These are phyloP conservation scores for Nannochloris sp. DNA, from an alignment of 139 green algal genomes.

Conservation along the genomic window DNA sequence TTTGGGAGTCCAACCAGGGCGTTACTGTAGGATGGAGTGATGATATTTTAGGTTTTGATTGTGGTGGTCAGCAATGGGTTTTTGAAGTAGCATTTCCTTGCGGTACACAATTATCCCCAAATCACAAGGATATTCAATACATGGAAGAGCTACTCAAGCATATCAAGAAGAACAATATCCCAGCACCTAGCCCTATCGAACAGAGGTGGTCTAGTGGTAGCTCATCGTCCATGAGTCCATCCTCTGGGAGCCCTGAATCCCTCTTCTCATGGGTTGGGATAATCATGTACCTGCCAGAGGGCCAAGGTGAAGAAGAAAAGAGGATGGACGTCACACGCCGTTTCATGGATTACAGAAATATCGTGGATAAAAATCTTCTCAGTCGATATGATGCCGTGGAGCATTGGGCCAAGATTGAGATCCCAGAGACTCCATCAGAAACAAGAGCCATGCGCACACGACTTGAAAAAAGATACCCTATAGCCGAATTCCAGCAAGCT, in stretches of 20 bases:
- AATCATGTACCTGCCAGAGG: conserved; percentile 95
- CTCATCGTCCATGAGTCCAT: conserved; percentile 65
- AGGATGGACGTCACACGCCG: conserved; percentile 56
- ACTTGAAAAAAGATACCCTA: conserved; percentile 40
- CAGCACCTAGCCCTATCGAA: conserved; percentile 87
- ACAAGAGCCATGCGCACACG: conserved; percentile 20
- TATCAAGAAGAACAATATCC: conserved; percentile 59
- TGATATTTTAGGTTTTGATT: conserved; percentile 96
- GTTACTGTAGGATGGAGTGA: conserved; percentile 69
- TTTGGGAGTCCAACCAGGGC: conserved; percentile 59
- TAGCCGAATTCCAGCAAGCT: conserved; percentile 42
- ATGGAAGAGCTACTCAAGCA: conserved; percentile 68
- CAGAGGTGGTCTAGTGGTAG: conserved; percentile 84
- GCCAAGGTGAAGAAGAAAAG: conserved; percentile 21
- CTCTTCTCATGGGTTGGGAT: conserved; percentile 87
- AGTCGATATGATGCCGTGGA: conserved; percentile 62
- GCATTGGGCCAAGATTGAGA: conserved; percentile 98
- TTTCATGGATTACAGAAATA: conserved; percentile 5
- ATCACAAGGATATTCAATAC: conserved; percentile 47
- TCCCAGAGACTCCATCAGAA: conserved; percentile 1
- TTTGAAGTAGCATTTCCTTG: conserved; percentile 73
- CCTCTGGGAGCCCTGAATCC: conserved; percentile 14
- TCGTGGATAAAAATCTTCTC: conserved; percentile 60
- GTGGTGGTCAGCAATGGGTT: conserved; percentile 96
- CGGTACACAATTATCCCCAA: conserved; percentile 29